Base-by-base conservation (phyloP, 306 rosid species). In the Trifolium repens region DNA sequence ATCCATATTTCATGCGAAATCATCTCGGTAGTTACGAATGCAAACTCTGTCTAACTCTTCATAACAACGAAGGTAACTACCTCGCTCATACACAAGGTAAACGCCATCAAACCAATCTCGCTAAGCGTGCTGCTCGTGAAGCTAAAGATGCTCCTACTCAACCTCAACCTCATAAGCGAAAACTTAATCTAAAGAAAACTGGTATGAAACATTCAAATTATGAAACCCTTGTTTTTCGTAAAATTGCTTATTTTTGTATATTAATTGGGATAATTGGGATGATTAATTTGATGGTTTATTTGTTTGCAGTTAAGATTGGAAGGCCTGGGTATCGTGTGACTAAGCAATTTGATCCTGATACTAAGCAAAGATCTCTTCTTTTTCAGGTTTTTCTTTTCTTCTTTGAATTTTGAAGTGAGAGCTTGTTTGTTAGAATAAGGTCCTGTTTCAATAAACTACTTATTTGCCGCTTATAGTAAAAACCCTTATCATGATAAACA, bases 11-110 rank as follows among this genome's bases (percentile, higher is more conserved):
- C 72, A 94, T 94, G 99, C 97, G 99, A 67, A 92, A 94, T 59
- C 99, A 94, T 67, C 96, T 94, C 2, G 99, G 97, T 22, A 94
- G 98, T 80, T 94, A 91, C 27, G 99, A 94, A 64, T 94, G 99
- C 84, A 94, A 90, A 75, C 96, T 94, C 50, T 94, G 99, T 71
- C 71, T 94, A 54, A 94, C 99, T 71, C 82, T 94, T 11, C 99
- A 92, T 86, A 94, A 92, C 82, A 94, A 94, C 78, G 99, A 94
- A 81, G 97, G 97, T 11, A 94, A 94, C 81, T 94, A 94, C 91
- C 83, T 94, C 85, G 99, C 97, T 10, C 99, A 90, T 76, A 94
- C 96, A 4, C 99, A 94, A 79, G 99, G 99, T 2, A 94, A 94
- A 77, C 90, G 97, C 22, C 99, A 94, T 69, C 97, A 94, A 74